A percentile compares a stretch with the other conserved stretches of the same genome.
Conservation (phyloP, 345 rosid species). For the Xanthoceras sorbifolium region DNA sequence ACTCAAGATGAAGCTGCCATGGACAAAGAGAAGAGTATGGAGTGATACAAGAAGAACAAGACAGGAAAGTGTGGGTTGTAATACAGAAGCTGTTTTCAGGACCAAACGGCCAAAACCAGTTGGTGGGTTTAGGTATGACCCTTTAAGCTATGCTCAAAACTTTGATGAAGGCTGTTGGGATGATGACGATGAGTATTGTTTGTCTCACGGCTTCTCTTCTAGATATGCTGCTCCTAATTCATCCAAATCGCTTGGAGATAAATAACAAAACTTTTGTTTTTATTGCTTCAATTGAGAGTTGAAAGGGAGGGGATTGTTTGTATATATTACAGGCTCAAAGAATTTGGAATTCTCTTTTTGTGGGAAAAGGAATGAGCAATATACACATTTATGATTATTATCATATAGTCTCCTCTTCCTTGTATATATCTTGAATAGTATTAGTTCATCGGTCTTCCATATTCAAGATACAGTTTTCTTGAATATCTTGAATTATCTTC, state of each 20-base stretch:
- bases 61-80: conserved; percentile 16
- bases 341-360: neutral
- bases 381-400: neutral
- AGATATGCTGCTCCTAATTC: conserved; percentile 34
- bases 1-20: conserved; percentile 43
- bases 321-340: neutral
- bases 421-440: conserved; percentile 1
- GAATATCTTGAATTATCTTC: neutral
- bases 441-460: neutral
- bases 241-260: conserved; percentile 21
- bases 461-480: neutral
- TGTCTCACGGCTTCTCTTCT: conserved; percentile 41
- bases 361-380: neutral
- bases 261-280: neutral
- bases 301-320: neutral
- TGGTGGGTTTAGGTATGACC: conserved; percentile 48
- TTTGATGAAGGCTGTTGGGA: conserved; percentile 43
- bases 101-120: conserved; percentile 21
- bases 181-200: conserved; percentile 25
- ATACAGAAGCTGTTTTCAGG: conserved; percentile 20
- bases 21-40: conserved; percentile 29
- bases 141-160: conserved; percentile 54
- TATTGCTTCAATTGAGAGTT: neutral
- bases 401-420: neutral
- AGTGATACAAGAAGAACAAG: neutral